These are phyloP conservation scores for Leptographium galeiforme DNA, from an alignment of 2,329 filamentous ascomycete genomes.

Conservation along the genomic window DNA sequence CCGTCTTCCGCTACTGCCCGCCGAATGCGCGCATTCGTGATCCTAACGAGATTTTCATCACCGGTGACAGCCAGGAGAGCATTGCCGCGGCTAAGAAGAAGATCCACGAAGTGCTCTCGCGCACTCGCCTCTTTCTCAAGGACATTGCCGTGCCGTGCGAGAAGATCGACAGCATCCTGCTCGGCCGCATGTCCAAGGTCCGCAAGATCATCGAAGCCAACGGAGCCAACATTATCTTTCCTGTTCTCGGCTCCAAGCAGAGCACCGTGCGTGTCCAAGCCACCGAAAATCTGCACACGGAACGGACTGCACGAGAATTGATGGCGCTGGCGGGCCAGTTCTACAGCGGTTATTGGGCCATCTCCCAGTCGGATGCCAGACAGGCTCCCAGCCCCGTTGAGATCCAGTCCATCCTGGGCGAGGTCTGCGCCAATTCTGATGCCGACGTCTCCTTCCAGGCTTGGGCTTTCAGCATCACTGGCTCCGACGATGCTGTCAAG, in stretches of 20 bases:
- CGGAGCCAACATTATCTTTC: conserved; percentile 88
- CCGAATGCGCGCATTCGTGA: conserved; percentile 68
- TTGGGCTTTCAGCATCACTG: conserved; percentile 83
- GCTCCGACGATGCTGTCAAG: conserved; percentile 93
- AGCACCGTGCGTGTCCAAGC: conserved; percentile 83
- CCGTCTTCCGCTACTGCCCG: conserved; percentile 81
- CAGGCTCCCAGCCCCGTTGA: conserved; percentile 53
- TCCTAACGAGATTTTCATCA: conserved; percentile 88
- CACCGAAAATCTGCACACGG: conserved; percentile 82
- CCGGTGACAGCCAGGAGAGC: conserved; percentile 70
- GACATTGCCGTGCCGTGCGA: conserved; percentile 79
- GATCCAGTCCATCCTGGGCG: conserved; percentile 78
- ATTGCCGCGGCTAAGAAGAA: conserved; percentile 85
- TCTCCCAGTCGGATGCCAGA: conserved; percentile 60
- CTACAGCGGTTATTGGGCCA: conserved; percentile 94
- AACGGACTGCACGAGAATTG: conserved; percentile 87
- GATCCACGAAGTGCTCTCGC: conserved; percentile 70
- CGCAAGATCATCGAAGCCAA: conserved; percentile 96
- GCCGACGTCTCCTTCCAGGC: conserved; percentile 93
- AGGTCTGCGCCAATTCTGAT: conserved; percentile 92
- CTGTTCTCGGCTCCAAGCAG: conserved; percentile 71
- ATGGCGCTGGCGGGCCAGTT: conserved; percentile 96
- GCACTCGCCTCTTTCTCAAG: conserved; percentile 77
- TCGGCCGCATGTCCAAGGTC: conserved; percentile 87
- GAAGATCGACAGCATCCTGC: conserved; percentile 89